A percentile compares a stretch with the other conserved stretches of the same genome.
Evolutionary conservation across 306 rosid species (phyloP).

Genomic region (Quercus glauca): DNA sequence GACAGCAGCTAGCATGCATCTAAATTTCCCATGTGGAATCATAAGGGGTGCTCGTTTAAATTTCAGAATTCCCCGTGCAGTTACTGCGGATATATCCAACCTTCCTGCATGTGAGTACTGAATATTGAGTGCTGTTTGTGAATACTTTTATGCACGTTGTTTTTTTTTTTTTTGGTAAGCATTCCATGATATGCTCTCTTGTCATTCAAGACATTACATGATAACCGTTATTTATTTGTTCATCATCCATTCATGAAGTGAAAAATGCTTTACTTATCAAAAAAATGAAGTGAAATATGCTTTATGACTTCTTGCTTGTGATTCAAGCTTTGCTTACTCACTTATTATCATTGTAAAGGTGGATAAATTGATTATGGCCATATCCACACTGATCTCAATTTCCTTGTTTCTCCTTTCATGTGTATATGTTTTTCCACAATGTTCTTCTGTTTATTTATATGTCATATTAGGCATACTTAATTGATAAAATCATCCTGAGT

Average conservation of each 20-base stretch:
- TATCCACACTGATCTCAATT: not conserved
- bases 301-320: not conserved
- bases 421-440: not conserved
- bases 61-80: conserved; percentile 90
- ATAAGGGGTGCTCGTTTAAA: conserved; percentile 93
- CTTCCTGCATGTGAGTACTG: conserved; percentile 88
- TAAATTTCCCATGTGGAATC: conserved; percentile 90
- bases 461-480: not conserved
- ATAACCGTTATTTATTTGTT: not conserved
- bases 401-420: not conserved
- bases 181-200: not conserved
- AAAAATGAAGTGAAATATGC: not conserved
- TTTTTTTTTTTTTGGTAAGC: not conserved
- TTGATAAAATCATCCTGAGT: not conserved
- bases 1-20: conserved; percentile 81
- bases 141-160: not conserved
- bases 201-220: not conserved
- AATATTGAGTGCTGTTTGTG: not conserved
- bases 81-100: conserved; percentile 81
- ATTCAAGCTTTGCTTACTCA: not conserved
- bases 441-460: not conserved
- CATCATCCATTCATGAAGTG: not conserved
- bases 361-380: too few species aligned
- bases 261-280: not conserved
- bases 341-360: not conserved